phyloP scores from a whole-genome alignment of 2,329 filamentous ascomycete genomes.

The Arthroderma sp. region DNA sequence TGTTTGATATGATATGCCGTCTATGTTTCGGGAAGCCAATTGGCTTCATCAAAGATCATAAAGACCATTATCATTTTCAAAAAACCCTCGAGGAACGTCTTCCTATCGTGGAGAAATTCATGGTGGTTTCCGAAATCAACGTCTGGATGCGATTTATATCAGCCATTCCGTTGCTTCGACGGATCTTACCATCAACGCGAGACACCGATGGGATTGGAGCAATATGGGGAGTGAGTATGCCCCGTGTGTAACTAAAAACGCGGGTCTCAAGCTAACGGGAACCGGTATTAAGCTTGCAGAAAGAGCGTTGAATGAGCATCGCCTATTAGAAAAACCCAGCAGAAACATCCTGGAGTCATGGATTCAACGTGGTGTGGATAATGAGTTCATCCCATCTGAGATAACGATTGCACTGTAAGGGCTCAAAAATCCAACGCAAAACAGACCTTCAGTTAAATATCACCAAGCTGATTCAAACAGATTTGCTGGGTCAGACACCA shows the following conservation, averaged over 20 bases:
- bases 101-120: background rate
- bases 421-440: no score
- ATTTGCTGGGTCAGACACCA: constrained; percentile 1
- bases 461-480: background rate
- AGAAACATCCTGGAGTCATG: no score
- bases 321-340: no score
- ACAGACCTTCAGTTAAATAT: no score
- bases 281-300: no score
- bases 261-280: background rate
- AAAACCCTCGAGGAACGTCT: background rate
- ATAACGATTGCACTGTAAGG: no score
- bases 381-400: no score
- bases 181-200: background rate
- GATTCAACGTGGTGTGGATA: no score
- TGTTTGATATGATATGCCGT: constrained; percentile 5
- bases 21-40: constrained; percentile 6
- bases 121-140: background rate
- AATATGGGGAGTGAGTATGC: background rate
- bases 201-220: background rate
- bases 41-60: constrained; percentile 2
- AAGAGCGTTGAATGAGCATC: no score
- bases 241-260: background rate
- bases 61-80: constrained; percentile 1
- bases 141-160: background rate
- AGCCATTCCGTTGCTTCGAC: background rate